Percentiles rank a stretch among this genome's conserved stretches.
These are phyloP conservation scores for Trypethelium eluteriae DNA, from an alignment of 495 filamentous ascomycete genomes.

Conservation along the genomic window DNA sequence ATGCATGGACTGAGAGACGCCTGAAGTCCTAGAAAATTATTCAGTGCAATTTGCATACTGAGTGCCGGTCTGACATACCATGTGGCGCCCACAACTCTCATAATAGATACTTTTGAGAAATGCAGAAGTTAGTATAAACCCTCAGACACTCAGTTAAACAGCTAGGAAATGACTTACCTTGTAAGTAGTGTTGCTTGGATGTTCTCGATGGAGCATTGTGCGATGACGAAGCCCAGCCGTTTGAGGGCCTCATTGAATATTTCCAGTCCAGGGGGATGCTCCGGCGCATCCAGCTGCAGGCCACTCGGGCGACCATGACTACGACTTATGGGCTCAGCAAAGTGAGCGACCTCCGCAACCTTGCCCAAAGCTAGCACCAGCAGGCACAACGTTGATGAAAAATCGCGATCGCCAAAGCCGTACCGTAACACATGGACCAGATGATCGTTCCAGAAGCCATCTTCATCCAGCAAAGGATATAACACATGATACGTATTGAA, in stretches of 20 bases:
- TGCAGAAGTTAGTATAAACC: no score
- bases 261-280: conserved; percentile 47
- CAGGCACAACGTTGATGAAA: conserved; percentile 45
- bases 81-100: conserved; percentile 39
- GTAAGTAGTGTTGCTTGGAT: conserved; percentile 48
- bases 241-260: conserved; percentile 55
- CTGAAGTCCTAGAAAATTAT: conserved; percentile 45
- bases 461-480: conserved; percentile 49
- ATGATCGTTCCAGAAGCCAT: conserved; percentile 43
- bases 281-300: conserved; percentile 43
- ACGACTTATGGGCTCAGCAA: conserved; percentile 38
- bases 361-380: conserved; percentile 52
- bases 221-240: conserved; percentile 50
- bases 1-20: conserved; percentile 47
- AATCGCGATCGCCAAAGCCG: conserved; percentile 44
- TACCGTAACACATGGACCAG: conserved; percentile 41
- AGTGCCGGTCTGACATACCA: conserved; percentile 22
- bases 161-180: background rate
- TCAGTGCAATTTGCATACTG: conserved; percentile 35
- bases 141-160: no score
- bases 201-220: conserved; percentile 49
- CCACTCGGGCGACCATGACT: conserved; percentile 45
- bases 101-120: conserved; percentile 42
- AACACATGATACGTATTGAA: conserved; percentile 51
- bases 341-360: conserved; percentile 43